A percentile compares a stretch with the other conserved stretches of the same genome.
Conservation (phyloP, 2,329 filamentous ascomycete species). For the Chaetomium strumarium region DNA sequence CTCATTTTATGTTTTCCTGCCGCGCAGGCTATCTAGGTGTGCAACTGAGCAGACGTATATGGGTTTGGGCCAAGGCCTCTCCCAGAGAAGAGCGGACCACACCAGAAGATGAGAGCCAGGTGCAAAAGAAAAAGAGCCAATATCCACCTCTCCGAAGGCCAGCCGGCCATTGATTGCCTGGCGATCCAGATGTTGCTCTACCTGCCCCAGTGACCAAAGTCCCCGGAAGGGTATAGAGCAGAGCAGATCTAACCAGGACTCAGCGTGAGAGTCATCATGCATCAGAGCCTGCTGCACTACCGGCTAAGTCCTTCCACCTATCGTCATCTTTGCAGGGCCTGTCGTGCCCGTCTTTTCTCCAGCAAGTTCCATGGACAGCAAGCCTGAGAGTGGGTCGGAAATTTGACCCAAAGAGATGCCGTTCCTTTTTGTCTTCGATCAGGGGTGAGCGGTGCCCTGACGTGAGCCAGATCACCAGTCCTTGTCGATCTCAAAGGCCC, state of each 20-base stretch:
- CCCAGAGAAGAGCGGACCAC: neutral
- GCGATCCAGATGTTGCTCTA: neutral
- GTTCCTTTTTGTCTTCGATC: no score
- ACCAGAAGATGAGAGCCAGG: neutral
- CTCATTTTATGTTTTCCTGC: neutral
- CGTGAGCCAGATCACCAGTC: slow-evolving; percentile 60
- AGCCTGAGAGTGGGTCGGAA: no score
- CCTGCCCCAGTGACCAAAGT: neutral
- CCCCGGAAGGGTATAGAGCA: neutral
- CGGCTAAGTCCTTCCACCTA: neutral
- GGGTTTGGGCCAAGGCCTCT: neutral
- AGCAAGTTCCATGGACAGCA: no score
- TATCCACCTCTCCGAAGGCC: neutral
- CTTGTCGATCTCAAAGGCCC: slow-evolving; percentile 90
- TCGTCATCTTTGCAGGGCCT: neutral
- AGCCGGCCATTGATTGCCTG: neutral
- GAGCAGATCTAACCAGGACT: neutral
- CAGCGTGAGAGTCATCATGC: neutral
- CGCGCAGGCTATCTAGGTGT: neutral
- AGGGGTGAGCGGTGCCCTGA: no score
- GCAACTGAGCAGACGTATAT: neutral
- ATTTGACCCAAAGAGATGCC: no score
- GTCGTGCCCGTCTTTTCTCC: no score
- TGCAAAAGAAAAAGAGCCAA: neutral
- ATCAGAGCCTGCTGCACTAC: neutral